phyloP scores from a whole-genome alignment of 345 rosid genomes.

The Heritiera fomes region DNA sequence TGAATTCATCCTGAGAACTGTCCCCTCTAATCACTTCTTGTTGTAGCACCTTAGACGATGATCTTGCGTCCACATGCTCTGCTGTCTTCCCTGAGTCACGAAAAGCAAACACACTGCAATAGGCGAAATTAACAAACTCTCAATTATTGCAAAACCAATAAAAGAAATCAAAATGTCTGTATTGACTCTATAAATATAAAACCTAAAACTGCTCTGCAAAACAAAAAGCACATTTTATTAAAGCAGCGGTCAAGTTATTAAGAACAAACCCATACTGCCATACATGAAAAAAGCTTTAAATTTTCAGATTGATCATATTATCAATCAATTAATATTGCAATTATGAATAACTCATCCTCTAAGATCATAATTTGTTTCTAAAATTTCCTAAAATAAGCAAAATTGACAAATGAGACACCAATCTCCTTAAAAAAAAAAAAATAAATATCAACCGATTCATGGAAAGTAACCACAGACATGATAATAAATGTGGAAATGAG shows the following conservation, averaged over 20 bases:
- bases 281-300: background rate
- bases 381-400: background rate
- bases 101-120: constrained; percentile 38
- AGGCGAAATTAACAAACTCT: constrained; percentile 1
- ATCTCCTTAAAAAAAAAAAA: background rate
- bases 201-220: background rate
- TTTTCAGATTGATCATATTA: constrained; percentile 1
- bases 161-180: background rate
- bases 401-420: background rate
- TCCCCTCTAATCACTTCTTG: constrained; percentile 34
- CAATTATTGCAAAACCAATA: background rate
- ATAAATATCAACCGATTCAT: no score
- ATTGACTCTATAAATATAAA: background rate
- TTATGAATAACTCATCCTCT: background rate
- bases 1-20: constrained; percentile 38
- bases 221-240: background rate
- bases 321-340: background rate
- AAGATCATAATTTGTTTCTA: background rate
- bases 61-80: constrained; percentile 39
- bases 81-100: constrained; percentile 37
- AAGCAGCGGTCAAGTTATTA: background rate
- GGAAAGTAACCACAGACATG: no score
- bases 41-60: constrained; percentile 21
- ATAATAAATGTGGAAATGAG: background rate
- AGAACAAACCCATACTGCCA: background rate